Percentiles rank a stretch among this genome's conserved stretches.
Conservation (phyloP, 305 asterid species). For the Fraxinus paxiana region DNA sequence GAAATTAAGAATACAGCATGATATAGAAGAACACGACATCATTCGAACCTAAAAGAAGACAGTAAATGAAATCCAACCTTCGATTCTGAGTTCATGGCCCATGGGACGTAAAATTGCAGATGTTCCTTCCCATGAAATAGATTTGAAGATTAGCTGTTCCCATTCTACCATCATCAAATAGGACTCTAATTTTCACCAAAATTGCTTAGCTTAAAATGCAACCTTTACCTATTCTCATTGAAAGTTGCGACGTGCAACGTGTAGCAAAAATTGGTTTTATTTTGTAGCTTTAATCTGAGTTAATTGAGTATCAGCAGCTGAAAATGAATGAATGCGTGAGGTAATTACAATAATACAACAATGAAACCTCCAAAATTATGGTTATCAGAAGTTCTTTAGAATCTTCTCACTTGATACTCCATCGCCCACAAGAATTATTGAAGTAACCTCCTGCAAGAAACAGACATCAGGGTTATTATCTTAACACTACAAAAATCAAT, state of each 20-base stretch:
- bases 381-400: conserved; percentile 56
- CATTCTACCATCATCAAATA: background rate
- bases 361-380: conserved; percentile 1
- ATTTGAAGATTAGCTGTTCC: background rate
- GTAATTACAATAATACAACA: conserved; percentile 25
- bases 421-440: conserved; percentile 61
- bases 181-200: conserved; percentile 1
- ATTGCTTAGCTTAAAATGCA: background rate
- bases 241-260: background rate
- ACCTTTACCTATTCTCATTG: background rate
- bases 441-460: conserved; percentile 64
- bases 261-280: conserved; percentile 26
- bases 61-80: background rate
- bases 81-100: background rate
- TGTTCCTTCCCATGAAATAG: background rate
- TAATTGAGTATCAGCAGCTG: conserved; percentile 27
- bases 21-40: background rate
- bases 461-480: conserved; percentile 8
- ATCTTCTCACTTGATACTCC: conserved; percentile 59
- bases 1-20: background rate
- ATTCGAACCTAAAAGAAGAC: background rate
- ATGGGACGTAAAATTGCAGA: background rate
- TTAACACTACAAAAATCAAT: background rate
- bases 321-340: conserved; percentile 26
- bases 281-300: conserved; percentile 25